Conservation (phyloP, 208 protist genomes). For the Leishmania aethiopica region DNA sequence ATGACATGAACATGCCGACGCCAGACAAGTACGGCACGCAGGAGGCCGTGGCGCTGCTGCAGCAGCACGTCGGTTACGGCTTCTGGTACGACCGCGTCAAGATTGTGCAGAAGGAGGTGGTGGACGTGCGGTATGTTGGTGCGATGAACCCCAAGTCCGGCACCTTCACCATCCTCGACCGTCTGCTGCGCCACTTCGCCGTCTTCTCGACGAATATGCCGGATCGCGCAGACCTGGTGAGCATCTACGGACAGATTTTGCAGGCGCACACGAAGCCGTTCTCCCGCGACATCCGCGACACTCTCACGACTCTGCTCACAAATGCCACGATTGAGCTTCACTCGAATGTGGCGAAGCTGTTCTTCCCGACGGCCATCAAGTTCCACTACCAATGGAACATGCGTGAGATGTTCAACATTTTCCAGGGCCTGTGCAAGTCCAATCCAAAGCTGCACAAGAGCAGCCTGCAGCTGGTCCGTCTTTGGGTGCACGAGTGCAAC, state of each 20-base stretch:
- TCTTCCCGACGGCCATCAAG: conserved; percentile 98
- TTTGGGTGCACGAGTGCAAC: conserved; percentile 97
- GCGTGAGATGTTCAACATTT: conserved; percentile 97
- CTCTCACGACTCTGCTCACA: conserved; percentile 86
- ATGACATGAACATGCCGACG: conserved; percentile 99
- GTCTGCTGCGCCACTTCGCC: conserved; percentile 96
- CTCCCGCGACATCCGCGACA: conserved; percentile 85
- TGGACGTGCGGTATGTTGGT: conserved; percentile 95
- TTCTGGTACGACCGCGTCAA: conserved; percentile 98
- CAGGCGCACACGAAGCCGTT: conserved; percentile 91
- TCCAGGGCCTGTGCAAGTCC: conserved; percentile 94
- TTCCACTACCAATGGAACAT: conserved; percentile 99
- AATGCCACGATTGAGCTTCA: conserved; percentile 94
- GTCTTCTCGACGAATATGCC: conserved; percentile 97
- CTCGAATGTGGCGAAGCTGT: conserved; percentile 87
- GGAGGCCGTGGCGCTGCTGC: conserved; percentile 96
- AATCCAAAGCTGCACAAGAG: conserved; percentile 88
- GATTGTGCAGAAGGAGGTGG: conserved; percentile 95
- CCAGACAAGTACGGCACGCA: conserved; percentile 99
- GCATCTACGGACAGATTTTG: conserved; percentile 97
- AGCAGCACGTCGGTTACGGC: conserved; percentile 98
- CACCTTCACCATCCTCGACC: conserved; percentile 97
- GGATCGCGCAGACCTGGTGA: conserved; percentile 84
- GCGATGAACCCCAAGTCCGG: conserved; percentile 99
- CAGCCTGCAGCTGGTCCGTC: conserved; percentile 81